Evolutionary conservation across 495 filamentous ascomycete genomes (phyloP).

Genomic region (Hyaloscypha variabilis): DNA sequence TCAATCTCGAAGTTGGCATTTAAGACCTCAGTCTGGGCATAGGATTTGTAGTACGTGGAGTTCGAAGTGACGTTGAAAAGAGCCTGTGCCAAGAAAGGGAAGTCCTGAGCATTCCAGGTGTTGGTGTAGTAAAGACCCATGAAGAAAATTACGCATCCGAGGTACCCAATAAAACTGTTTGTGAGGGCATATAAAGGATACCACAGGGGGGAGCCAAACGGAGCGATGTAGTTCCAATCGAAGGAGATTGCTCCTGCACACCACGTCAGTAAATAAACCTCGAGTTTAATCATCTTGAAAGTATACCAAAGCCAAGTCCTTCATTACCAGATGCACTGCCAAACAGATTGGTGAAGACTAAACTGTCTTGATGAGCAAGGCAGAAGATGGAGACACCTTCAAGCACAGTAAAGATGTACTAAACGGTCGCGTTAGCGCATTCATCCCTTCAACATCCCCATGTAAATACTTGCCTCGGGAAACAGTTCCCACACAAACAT

Average conservation of each 20-base stretch:
- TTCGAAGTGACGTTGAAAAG: slow-evolving; percentile 45
- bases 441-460: background rate
- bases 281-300: background rate
- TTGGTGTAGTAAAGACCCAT: slow-evolving; percentile 45
- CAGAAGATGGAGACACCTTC: slow-evolving; percentile 59
- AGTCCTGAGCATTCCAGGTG: slow-evolving; percentile 47
- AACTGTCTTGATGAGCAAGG: slow-evolving; percentile 49
- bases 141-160: slow-evolving; percentile 14
- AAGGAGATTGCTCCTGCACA: slow-evolving; percentile 54
- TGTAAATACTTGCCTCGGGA: background rate
- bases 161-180: slow-evolving; percentile 22
- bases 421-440: slow-evolving; percentile 18
- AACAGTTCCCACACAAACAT: slow-evolving; percentile 51
- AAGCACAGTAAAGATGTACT: slow-evolving; percentile 58
- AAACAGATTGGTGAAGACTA: slow-evolving; percentile 60
- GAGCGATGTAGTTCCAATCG: slow-evolving; percentile 52
- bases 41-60: slow-evolving; percentile 22
- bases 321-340: slow-evolving; percentile 59
- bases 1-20: slow-evolving; percentile 42
- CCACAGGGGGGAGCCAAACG: slow-evolving; percentile 6
- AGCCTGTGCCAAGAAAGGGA: slow-evolving; percentile 53
- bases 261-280: background rate
- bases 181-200: slow-evolving; percentile 22
- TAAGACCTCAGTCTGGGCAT: slow-evolving; percentile 43
- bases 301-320: slow-evolving; percentile 35